Percentiles rank a stretch among this genome's conserved stretches.
Conservation (phyloP, 2,329 filamentous ascomycete species). For the Hymenoscyphus scutula region DNA sequence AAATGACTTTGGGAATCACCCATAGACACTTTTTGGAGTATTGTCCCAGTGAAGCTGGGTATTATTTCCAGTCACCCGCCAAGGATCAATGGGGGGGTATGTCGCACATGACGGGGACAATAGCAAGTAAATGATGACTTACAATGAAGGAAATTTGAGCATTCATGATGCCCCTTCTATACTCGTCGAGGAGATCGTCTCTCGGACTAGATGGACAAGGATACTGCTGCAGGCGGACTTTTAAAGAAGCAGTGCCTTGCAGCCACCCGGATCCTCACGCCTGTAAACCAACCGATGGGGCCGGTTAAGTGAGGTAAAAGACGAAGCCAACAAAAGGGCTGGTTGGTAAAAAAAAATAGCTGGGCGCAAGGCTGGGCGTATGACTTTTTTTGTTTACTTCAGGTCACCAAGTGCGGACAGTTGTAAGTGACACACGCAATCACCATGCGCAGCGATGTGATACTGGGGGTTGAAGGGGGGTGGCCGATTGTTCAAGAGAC, state of each 20-base stretch:
- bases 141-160: slow-evolving; percentile 58
- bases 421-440: slow-evolving; percentile 9
- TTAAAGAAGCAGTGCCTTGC: slow-evolving; percentile 32
- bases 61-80: slow-evolving; percentile 10
- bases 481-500: background rate
- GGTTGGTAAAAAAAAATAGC: slow-evolving; percentile 2
- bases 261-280: slow-evolving; percentile 27
- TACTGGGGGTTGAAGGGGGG: background rate
- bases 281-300: slow-evolving; percentile 5
- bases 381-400: slow-evolving; percentile 4
- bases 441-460: slow-evolving; percentile 1
- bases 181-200: slow-evolving; percentile 20
- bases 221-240: slow-evolving; percentile 30
- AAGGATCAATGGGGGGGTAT: background rate
- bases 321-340: slow-evolving; percentile 2
- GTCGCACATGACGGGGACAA: slow-evolving; percentile 1
- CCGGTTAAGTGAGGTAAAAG: background rate
- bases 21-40: slow-evolving; percentile 9
- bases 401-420: slow-evolving; percentile 7
- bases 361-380: slow-evolving; percentile 7
- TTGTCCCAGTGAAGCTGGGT: background rate
- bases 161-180: slow-evolving; percentile 47
- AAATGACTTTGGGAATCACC: background rate
- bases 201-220: slow-evolving; percentile 24
- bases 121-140: slow-evolving; percentile 35